Percentiles rank a stretch among this genome's conserved stretches.
These are phyloP conservation scores for Beauveria sp. DNA, from an alignment of 2,329 filamentous ascomycete genomes.

Conservation along the genomic window DNA sequence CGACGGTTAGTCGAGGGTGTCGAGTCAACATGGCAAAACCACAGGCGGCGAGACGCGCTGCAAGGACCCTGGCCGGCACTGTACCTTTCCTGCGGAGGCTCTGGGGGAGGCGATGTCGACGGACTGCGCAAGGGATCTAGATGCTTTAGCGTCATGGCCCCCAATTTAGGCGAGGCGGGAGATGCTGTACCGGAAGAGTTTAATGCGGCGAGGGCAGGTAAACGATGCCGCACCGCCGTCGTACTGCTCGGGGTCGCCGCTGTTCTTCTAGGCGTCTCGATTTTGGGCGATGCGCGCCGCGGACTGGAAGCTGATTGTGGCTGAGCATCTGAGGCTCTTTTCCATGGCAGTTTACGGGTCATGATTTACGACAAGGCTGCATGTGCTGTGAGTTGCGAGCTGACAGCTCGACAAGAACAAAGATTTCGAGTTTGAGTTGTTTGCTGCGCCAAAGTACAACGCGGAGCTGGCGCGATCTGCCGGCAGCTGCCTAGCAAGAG, in stretches of 20 bases:
- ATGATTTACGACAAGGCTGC: constrained; percentile 23
- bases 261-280: background rate
- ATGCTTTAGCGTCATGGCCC: constrained; percentile 12
- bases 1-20: too few species aligned
- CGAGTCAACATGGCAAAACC: too few species aligned
- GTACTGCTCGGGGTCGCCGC: background rate
- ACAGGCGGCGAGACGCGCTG: background rate
- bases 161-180: background rate
- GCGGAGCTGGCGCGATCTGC: background rate
- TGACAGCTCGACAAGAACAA: too few species aligned
- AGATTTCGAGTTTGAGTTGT: background rate
- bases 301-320: constrained; percentile 5
- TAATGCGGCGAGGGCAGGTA: background rate
- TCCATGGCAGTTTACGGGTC: constrained; percentile 47
- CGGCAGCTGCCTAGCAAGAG: background rate
- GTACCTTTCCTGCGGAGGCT: constrained; percentile 39
- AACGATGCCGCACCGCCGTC: background rate
- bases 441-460: background rate
- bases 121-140: constrained; percentile 26
- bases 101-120: constrained; percentile 45
- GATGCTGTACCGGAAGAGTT: constrained; percentile 7
- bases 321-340: constrained; percentile 20
- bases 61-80: background rate
- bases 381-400: too few species aligned
- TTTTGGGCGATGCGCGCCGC: background rate